Percentiles rank a stretch among this genome's conserved stretches.
These are phyloP conservation scores for Cladosporium cucumerinum DNA, from an alignment of 2,329 filamentous ascomycete species.

Conservation along the genomic window DNA sequence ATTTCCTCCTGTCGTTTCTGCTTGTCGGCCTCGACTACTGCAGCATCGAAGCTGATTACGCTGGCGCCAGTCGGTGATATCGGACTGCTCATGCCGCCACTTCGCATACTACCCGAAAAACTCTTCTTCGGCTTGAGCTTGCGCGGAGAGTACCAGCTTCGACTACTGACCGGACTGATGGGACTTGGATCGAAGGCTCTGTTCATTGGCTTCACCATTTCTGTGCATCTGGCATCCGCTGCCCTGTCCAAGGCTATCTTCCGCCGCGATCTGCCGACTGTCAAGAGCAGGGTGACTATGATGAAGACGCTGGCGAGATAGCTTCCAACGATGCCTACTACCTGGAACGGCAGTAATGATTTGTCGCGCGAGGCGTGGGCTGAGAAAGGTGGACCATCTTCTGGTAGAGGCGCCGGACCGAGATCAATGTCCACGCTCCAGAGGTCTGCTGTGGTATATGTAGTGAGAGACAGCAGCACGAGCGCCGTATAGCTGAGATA, in stretches of 20 bases:
- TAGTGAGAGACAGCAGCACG: conserved; percentile 25
- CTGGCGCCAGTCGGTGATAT: conserved; percentile 50
- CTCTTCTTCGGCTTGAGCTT: conserved; percentile 28
- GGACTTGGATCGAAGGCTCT: conserved; percentile 36
- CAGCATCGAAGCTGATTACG: conserved; percentile 71
- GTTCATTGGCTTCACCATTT: conserved; percentile 52
- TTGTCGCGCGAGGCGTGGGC: conserved; percentile 58
- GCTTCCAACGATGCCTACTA: conserved; percentile 77
- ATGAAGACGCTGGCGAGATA: conserved; percentile 76
- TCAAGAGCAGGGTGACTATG: conserved; percentile 60
- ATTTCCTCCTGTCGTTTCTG: conserved; percentile 76
- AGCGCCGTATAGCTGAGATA: conserved; percentile 31
- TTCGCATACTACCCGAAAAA: conserved; percentile 27
- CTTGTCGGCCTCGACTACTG: conserved; percentile 70
- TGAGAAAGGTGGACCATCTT: conserved; percentile 59
- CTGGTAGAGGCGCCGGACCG: conserved; percentile 56
- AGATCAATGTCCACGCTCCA: conserved; percentile 51
- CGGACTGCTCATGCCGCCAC: conserved; percentile 42
- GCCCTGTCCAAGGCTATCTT: conserved; percentile 47
- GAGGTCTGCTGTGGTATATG: conserved; percentile 25
- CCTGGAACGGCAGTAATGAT: conserved; percentile 71
- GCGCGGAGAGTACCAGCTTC: conserved; percentile 31
- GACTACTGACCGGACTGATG: conserved; percentile 29
- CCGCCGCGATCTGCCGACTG: conserved; percentile 44
- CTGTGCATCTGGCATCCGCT: conserved; percentile 51